Conservation (phyloP, 148 eudicot genomes). For the Cornus kousa region DNA sequence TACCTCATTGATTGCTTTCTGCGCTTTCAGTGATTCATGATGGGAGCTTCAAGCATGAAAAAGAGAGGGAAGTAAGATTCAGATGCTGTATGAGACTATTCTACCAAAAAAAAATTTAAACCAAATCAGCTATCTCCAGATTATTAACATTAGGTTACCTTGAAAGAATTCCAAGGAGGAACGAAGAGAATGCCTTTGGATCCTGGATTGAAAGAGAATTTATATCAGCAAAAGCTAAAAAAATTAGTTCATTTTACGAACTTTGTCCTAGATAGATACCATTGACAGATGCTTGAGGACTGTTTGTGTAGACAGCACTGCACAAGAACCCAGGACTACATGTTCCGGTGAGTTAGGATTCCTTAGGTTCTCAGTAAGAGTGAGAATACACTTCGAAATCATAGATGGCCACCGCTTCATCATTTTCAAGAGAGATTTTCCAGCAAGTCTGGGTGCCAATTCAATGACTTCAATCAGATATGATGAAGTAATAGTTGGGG, state of each 20-base stretch:
- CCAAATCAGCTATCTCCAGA: not conserved
- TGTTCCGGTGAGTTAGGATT: constrained; percentile 71
- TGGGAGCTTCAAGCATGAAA: constrained; percentile 63
- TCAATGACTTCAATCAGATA: constrained; percentile 13
- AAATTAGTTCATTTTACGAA: constrained; percentile 3
- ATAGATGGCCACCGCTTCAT: constrained; percentile 94
- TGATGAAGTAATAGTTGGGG: not conserved
- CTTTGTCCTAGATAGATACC: constrained; percentile 42
- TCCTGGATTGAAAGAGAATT: constrained; percentile 49
- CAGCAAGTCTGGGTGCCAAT: constrained; percentile 70
- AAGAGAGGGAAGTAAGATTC: not conserved
- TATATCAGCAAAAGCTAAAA: not conserved
- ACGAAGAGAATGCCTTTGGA: constrained; percentile 71
- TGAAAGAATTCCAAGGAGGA: constrained; percentile 71
- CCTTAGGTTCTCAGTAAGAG: constrained; percentile 61
- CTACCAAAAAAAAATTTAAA: not conserved
- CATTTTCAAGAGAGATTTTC: constrained; percentile 78
- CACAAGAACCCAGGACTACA: constrained; percentile 90
- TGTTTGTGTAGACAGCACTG: constrained; percentile 78
- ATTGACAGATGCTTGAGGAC: constrained; percentile 77
- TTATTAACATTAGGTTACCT: constrained; percentile 45
- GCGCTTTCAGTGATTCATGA: constrained; percentile 92
- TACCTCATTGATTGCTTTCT: constrained; percentile 98
- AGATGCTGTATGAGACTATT: not conserved
- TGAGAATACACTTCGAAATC: constrained; percentile 67